Evolutionary conservation across 495 filamentous ascomycete species (phyloP), one percentile per base, ranked within the genome.

Genomic region (Lasiosphaeria hispida): DNA sequence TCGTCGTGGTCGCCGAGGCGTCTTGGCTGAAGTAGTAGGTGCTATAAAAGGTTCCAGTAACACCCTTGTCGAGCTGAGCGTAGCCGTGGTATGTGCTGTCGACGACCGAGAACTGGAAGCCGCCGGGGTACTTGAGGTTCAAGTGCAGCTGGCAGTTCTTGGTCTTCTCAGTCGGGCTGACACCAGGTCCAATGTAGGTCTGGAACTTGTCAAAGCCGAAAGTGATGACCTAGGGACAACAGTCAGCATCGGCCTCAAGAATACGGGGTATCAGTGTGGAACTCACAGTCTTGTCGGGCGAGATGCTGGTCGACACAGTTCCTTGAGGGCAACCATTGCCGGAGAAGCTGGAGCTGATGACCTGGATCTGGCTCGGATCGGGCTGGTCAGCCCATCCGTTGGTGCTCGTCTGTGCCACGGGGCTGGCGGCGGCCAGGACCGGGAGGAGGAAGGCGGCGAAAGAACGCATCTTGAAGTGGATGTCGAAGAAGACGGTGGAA

Each of bases 101-200:
- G 54, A 81, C 72, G 19, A 84, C 69, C 39, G 80, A 69, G 70
- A 80, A 84, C 67, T 83, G 79, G 78, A 83, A 85, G 50, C 82
- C 82, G 43, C 73, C 75, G 38, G 82, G 82, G 70, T 52, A 58
- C 62, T 79, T 75, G 55, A 85, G 75, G 67, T 71, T 76, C 64
- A 85, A 55, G 67, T 84, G 79, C 47, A 85, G 69, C 70, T 82
- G 78, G 78, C 82, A 85, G 75, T 82, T 81, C 80, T 84, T 84
- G 73, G 72, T 73, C 67, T 68, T 69, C 59, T 72, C 70, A 10
- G 67, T 52, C 5, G 54, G 57, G 62, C 14, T 55, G 53, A 68
- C 74, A 58, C 70, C 70, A 35, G 78, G 78, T 13, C 79, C 80
- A 65, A 80, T 82, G 69, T 80, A 83, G 59, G 77, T 79, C 68